phyloP scores from a whole-genome alignment of 1,139 yeast genomes.

The Casaregolazyma lundiana region DNA sequence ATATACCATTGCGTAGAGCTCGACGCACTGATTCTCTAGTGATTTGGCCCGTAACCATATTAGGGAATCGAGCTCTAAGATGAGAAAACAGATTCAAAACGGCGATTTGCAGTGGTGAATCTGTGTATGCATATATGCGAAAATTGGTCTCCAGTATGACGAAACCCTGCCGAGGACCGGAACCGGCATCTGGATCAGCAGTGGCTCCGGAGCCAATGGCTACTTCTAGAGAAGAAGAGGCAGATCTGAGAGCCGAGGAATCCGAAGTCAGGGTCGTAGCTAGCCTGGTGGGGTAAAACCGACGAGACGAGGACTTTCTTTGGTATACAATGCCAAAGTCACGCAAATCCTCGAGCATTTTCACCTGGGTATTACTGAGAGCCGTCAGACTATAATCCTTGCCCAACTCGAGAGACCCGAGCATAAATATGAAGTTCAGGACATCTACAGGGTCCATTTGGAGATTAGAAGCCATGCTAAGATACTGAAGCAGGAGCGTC shows the following conservation, averaged over 20 bases:
- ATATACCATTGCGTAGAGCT: slow-evolving; percentile 83
- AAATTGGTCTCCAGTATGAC: slow-evolving; percentile 90
- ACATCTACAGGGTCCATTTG: slow-evolving; percentile 97
- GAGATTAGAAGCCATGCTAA: slow-evolving; percentile 75
- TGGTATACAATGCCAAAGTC: slow-evolving; percentile 93
- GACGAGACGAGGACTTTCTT: slow-evolving; percentile 51
- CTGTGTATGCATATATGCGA: slow-evolving; percentile 88
- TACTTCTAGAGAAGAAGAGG: slow-evolving; percentile 30
- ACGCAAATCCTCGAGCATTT: slow-evolving; percentile 82
- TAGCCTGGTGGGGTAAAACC: slow-evolving; percentile 85
- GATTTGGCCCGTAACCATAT: slow-evolving; percentile 89
- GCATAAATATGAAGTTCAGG: slow-evolving; percentile 82
- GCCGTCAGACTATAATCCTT: slow-evolving; percentile 72
- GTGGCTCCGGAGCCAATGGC: slow-evolving; percentile 26
- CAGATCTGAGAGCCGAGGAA: slow-evolving; percentile 35
- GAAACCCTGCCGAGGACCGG: slow-evolving; percentile 40
- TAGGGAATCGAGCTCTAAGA: slow-evolving; percentile 75
- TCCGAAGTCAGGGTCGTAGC: slow-evolving; percentile 92
- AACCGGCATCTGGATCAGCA: slow-evolving; percentile 15
- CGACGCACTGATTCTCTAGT: slow-evolving; percentile 87
- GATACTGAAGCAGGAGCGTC: slow-evolving; percentile 82
- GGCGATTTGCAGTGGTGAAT: slow-evolving; percentile 93
- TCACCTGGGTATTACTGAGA: slow-evolving; percentile 73
- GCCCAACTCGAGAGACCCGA: slow-evolving; percentile 90
- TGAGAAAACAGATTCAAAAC: slow-evolving; percentile 84